These are phyloP conservation scores for Pleurotus ostreatus DNA, from an alignment of 768 basidiomycete species.

Conservation along the genomic window DNA sequence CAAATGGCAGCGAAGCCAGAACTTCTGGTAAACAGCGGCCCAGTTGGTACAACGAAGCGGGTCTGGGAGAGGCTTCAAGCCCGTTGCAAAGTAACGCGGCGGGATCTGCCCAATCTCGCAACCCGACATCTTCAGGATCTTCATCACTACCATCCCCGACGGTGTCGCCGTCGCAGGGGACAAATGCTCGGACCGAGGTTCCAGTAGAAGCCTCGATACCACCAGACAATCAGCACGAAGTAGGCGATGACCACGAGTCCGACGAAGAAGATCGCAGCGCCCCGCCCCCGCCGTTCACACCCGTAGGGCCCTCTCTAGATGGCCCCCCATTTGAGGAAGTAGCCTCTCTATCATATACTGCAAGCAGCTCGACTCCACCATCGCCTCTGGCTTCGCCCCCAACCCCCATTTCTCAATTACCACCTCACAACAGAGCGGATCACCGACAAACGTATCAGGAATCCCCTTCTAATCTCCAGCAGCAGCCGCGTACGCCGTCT, in stretches of 20 bases:
- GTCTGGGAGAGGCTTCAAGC: slow-evolving; percentile 13
- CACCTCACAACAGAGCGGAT: not conserved
- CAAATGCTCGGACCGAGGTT: not conserved
- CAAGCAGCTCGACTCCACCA: slow-evolving; percentile 16
- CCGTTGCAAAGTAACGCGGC: not conserved
- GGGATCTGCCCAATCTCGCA: not conserved
- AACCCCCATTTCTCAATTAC: not conserved
- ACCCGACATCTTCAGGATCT: not conserved
- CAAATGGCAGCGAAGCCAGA: not conserved
- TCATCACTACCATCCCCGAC: not conserved
- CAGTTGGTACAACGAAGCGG: slow-evolving; percentile 19
- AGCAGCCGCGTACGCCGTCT: not conserved
- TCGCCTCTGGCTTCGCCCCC: slow-evolving; percentile 18
- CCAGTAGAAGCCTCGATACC: not conserved
- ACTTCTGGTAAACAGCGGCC: slow-evolving; percentile 15
- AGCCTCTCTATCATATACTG: slow-evolving; percentile 19
- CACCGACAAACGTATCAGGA: slow-evolving; percentile 7
- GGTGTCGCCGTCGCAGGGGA: not conserved
- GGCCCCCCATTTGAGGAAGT: slow-evolving; percentile 32
- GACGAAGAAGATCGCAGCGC: slow-evolving; percentile 20
- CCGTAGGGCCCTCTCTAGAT: slow-evolving; percentile 30
- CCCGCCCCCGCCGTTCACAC: slow-evolving; percentile 37
- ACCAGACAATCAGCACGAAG: slow-evolving; percentile 5
- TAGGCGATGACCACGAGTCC: slow-evolving; percentile 9
- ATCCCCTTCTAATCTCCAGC: slow-evolving; percentile 1